phyloP scores from a whole-genome alignment of 805 yeast genomes.

The Metschnikowia drakensbergensis region DNA sequence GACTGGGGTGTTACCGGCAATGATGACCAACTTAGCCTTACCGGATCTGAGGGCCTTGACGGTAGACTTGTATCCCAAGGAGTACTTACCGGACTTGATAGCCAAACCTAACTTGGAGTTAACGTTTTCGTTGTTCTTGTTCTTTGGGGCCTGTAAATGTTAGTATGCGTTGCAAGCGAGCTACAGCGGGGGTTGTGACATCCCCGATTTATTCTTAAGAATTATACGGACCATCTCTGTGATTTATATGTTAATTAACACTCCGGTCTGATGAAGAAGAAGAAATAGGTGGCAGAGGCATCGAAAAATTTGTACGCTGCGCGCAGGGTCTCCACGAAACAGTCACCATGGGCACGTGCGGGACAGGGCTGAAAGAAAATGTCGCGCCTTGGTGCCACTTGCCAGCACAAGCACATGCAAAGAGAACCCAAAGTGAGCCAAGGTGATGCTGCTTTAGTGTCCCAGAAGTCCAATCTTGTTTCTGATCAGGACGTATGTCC shows the following conservation, averaged over 20 bases:
- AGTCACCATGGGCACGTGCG: conserved; percentile 16
- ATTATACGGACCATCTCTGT: conserved; percentile 95
- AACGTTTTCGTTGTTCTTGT: conserved; percentile 89
- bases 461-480: no score
- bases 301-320: conserved; percentile 12
- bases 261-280: conserved; percentile 74
- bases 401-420: background rate
- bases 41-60: conserved; percentile 98
- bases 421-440: background rate
- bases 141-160: conserved; percentile 84
- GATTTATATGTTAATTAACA: conserved; percentile 46
- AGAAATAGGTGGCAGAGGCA: background rate
- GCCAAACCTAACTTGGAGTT: conserved; percentile 97
- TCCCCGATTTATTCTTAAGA: conserved; percentile 2
- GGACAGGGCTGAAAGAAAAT: conserved; percentile 4
- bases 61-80: conserved; percentile 99
- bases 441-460: background rate
- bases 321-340: conserved; percentile 12
- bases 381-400: background rate
- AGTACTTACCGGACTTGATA: conserved; percentile 98
- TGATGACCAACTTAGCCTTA: conserved; percentile 96
- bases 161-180: conserved; percentile 30
- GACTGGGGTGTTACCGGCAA: conserved; percentile 99
- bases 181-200: background rate
- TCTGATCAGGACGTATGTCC: no score